These are phyloP conservation scores for Diplogelasinospora grovesii DNA, from an alignment of 495 filamentous ascomycete species.

Conservation along the genomic window DNA sequence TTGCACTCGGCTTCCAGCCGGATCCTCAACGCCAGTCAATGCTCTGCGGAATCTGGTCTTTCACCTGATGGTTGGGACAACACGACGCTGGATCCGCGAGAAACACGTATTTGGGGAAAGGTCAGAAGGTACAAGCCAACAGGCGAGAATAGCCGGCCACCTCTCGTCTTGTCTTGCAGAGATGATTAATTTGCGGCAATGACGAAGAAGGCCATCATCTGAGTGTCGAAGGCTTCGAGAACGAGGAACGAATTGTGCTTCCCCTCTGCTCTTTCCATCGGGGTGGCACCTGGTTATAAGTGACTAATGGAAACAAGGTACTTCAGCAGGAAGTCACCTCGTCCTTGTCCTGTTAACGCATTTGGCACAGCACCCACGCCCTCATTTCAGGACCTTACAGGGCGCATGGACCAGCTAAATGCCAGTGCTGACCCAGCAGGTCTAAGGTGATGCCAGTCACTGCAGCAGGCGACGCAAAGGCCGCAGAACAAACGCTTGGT, in stretches of 20 bases:
- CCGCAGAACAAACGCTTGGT: no score
- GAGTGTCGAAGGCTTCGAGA: slow-evolving; percentile 7
- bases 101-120: no score
- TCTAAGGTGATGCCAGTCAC: background rate
- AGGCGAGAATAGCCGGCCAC: background rate
- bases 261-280: slow-evolving; percentile 12
- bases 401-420: slow-evolving; percentile 8
- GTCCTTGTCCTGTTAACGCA: slow-evolving; percentile 5
- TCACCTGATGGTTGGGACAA: no score
- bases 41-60: no score
- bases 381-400: slow-evolving; percentile 10
- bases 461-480: slow-evolving; percentile 3
- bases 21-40: no score
- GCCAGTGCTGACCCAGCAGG: slow-evolving; percentile 2
- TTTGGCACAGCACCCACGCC: background rate
- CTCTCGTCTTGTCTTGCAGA: slow-evolving; percentile 4
- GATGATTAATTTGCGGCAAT: background rate
- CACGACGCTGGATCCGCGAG: no score
- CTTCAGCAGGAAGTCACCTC: slow-evolving; percentile 18
- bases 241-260: slow-evolving; percentile 1
- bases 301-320: slow-evolving; percentile 22
- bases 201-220: slow-evolving; percentile 1
- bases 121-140: no score
- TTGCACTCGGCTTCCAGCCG: no score
- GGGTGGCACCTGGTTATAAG: slow-evolving; percentile 23